phyloP scores from a whole-genome alignment of 768 basidiomycete genomes.

The Lentinus tigrinus region DNA sequence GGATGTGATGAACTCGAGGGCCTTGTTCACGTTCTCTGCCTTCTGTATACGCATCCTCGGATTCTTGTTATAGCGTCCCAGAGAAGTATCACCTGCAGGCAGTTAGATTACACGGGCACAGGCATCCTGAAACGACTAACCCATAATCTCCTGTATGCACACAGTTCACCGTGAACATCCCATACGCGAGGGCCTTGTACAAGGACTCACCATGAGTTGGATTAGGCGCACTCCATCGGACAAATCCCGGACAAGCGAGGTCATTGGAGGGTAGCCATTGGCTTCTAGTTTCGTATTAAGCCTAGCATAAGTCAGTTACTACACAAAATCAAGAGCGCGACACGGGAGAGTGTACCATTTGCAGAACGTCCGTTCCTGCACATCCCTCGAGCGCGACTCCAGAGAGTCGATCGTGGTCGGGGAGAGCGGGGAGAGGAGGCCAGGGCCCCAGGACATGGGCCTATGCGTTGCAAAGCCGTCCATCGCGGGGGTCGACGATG shows the following conservation, averaged over 20 bases:
- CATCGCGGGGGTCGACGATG: background rate
- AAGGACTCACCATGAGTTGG: constrained; percentile 75
- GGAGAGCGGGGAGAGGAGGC: constrained; percentile 10
- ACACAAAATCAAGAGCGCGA: background rate
- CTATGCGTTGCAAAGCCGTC: constrained; percentile 4
- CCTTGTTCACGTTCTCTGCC: constrained; percentile 97
- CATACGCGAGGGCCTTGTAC: background rate
- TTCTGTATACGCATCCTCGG: constrained; percentile 95
- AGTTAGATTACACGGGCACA: constrained; percentile 8
- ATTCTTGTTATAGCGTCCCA: constrained; percentile 90
- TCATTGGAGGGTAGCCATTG: constrained; percentile 83
- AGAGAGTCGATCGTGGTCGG: constrained; percentile 49
- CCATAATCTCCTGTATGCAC: constrained; percentile 96
- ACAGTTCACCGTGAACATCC: background rate
- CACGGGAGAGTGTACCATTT: constrained; percentile 62
- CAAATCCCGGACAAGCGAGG: constrained; percentile 84
- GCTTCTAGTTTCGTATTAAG: constrained; percentile 92
- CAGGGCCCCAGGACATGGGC: constrained; percentile 6
- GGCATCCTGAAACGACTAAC: constrained; percentile 38
- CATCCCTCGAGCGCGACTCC: constrained; percentile 54
- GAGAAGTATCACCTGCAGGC: constrained; percentile 73
- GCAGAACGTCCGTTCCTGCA: constrained; percentile 71
- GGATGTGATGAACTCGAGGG: constrained; percentile 91
- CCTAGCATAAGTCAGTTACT: constrained; percentile 46
- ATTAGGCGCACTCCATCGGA: constrained; percentile 95